Base-by-base conservation (phyloP, 495 filamentous ascomycete genomes). In the Tuber microsphaerosporum region DNA sequence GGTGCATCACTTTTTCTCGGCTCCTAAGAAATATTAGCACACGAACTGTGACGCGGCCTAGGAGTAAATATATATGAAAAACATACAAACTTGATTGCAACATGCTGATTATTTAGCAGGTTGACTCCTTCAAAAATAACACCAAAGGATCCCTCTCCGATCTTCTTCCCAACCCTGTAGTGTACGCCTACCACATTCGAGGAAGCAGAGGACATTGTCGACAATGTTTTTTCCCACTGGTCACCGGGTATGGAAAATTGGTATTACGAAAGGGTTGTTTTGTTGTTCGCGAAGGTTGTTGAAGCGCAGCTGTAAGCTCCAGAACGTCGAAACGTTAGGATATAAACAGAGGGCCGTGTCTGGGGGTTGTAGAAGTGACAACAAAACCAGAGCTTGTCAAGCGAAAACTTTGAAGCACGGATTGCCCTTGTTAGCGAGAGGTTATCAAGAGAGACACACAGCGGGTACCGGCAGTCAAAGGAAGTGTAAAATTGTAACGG, bases 71-170 rank as follows among this genome's bases (percentile, higher is more conserved):
- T 48, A 16, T 74, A 31, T 42, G 48, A 37, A 76, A 43, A 44
- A 91, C 93, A 82, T 86, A 97, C 94, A 86, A 99, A 99, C 87
- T 99, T 99, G 87, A 99, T 99, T 78, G 95, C 95, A 74, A 99
- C 95, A 85, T 97, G 95, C 85, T 98, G 95, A 85, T 95, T 97
- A 88, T 99, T 99, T 84, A 99, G 88, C 75, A 99, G 88, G 85
- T 99, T 99, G 80, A 93, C 97, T 69, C 95, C 95, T 85, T 99
- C 95, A 77, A 99, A 99, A 79, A 99, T 97, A 75, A 99, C 95
- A 86, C 95, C 95, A 81, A 99, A 99, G 19, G 94, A 97, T 37
- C 95, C 95, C 88, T 99, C 95, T 79, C 95, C 95, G 75, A 99
- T 99, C 85, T 99, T 99, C 89, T 98, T 99, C 77, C 95, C 95